These are phyloP conservation scores for Pisolithus marmoratus DNA, from an alignment of 768 basidiomycete species.

Conservation along the genomic window DNA sequence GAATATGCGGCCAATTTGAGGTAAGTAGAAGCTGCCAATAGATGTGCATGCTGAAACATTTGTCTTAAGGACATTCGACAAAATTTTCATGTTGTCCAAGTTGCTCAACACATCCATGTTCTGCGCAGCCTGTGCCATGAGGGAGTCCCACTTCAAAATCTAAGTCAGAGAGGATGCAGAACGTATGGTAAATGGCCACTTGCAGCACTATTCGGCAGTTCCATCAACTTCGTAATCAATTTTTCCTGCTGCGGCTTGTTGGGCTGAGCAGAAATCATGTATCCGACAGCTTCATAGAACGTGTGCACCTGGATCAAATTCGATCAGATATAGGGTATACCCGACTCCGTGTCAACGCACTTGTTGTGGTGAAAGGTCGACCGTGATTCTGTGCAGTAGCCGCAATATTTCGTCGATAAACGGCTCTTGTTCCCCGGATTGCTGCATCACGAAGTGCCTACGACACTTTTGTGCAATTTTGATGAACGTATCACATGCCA, in stretches of 20 bases:
- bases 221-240: conserved; percentile 93
- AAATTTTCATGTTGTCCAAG: conserved; percentile 91
- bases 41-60: conserved; percentile 97
- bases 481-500: conserved; percentile 99
- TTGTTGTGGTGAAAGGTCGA: conserved; percentile 91
- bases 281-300: conserved; percentile 97
- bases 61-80: conserved; percentile 95
- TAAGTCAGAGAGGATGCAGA: background rate
- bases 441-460: conserved; percentile 97
- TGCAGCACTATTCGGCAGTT: conserved; percentile 93
- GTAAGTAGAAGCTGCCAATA: conserved; percentile 94
- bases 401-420: conserved; percentile 97
- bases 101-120: conserved; percentile 89
- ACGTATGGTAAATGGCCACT: conserved; percentile 22
- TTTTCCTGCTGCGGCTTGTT: conserved; percentile 97
- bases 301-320: conserved; percentile 65
- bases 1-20: conserved; percentile 95
- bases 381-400: conserved; percentile 86
- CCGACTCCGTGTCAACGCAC: conserved; percentile 9
- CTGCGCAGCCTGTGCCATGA: conserved; percentile 93
- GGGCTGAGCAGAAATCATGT: conserved; percentile 99
- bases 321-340: conserved; percentile 7
- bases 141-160: conserved; percentile 80
- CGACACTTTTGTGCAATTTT: conserved; percentile 99
- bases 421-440: conserved; percentile 93